phyloP scores from a whole-genome alignment of 495 filamentous ascomycete genomes.

The Daldinia childiae region DNA sequence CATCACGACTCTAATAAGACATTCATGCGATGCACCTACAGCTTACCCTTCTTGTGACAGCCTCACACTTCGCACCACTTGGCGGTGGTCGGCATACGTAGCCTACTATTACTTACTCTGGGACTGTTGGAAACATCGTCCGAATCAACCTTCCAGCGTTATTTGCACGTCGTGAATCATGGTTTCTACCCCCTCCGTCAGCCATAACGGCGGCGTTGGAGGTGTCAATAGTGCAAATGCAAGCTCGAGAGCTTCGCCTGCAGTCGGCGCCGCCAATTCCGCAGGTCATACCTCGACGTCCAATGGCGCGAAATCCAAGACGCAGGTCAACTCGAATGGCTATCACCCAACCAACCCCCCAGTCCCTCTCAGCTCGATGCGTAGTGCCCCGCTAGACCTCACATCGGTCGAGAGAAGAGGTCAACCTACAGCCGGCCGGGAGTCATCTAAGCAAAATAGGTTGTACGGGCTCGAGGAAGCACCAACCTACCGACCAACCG shows the following conservation, averaged over 20 bases:
- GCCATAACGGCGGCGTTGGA: slow-evolving; percentile 47
- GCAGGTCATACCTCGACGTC: slow-evolving; percentile 45
- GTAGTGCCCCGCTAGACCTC: slow-evolving; percentile 75
- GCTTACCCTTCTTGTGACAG: slow-evolving; percentile 39
- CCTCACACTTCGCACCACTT: slow-evolving; percentile 35
- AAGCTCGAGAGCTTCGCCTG: slow-evolving; percentile 60
- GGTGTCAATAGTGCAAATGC: slow-evolving; percentile 50
- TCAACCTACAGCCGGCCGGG: slow-evolving; percentile 75
- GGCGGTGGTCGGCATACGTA: slow-evolving; percentile 33
- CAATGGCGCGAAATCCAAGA: slow-evolving; percentile 53
- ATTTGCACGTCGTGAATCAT: slow-evolving; percentile 44
- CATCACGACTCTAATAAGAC: slow-evolving; percentile 6
- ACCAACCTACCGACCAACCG: slow-evolving; percentile 87
- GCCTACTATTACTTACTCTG: slow-evolving; percentile 21
- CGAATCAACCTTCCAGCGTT: slow-evolving; percentile 2
- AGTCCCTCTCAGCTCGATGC: slow-evolving; percentile 62
- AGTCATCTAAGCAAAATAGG: slow-evolving; percentile 77
- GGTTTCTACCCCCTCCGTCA: slow-evolving; percentile 54
- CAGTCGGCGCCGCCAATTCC: slow-evolving; percentile 47
- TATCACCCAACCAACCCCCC: slow-evolving; percentile 60
- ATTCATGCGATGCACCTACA: slow-evolving; percentile 46
- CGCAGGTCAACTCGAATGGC: slow-evolving; percentile 61
- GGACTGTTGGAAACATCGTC: slow-evolving; percentile 10
- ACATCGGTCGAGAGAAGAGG: slow-evolving; percentile 91
- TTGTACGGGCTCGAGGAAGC: slow-evolving; percentile 89